phyloP scores from a whole-genome alignment of 306 rosid genomes.

The Cicer judaicum region DNA sequence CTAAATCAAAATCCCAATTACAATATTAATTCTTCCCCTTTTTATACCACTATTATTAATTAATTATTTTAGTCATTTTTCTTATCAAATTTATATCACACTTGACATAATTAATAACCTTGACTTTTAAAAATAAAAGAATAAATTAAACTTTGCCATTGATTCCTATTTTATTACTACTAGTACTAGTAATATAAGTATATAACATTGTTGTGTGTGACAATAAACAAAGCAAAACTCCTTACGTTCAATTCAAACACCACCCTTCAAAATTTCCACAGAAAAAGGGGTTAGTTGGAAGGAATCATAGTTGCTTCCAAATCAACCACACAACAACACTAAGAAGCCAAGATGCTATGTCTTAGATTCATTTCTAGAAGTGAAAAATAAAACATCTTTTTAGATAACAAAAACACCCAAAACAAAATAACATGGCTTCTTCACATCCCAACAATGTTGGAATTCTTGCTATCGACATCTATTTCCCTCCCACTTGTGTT shows the following conservation, averaged over 20 bases:
- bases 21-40: no score
- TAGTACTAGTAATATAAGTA: no score
- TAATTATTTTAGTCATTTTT: no score
- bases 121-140: no score
- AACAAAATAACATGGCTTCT: neutral
- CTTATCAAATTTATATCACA: no score
- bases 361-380: neutral
- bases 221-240: neutral
- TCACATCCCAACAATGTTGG: constrained; percentile 60
- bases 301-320: neutral
- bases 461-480: constrained; percentile 85
- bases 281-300: neutral
- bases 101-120: no score
- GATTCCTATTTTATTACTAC: no score
- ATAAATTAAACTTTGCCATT: no score
- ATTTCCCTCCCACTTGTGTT: constrained; percentile 83
- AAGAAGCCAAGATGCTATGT: neutral
- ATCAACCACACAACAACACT: neutral
- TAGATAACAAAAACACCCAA: neutral
- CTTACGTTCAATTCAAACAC: neutral
- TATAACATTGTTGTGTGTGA: neutral
- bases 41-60: no score
- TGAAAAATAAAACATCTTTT: neutral
- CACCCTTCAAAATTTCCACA: neutral
- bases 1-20: no score